phyloP scores from a whole-genome alignment of 148 eudicot species.

The Nepenthes mirabilis region DNA sequence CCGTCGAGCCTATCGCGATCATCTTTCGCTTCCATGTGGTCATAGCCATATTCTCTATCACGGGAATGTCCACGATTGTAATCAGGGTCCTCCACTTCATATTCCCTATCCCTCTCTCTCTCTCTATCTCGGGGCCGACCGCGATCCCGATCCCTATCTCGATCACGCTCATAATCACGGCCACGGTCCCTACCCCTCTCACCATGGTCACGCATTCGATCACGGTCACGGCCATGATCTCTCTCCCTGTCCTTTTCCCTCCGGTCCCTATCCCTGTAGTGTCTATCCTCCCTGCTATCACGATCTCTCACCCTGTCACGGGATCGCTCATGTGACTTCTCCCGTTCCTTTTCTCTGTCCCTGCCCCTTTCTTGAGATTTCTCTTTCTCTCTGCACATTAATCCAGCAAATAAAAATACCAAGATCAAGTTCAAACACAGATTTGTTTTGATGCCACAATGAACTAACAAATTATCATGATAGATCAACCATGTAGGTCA shows the following conservation, averaged over 20 bases:
- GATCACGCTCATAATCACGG: conserved; percentile 40
- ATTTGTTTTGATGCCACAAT: too few species aligned
- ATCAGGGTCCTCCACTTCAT: conserved; percentile 41
- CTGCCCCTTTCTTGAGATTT: conserved; percentile 87
- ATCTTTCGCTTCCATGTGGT: conserved; percentile 44
- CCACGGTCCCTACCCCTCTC: conserved; percentile 39
- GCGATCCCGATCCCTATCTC: conserved; percentile 33
- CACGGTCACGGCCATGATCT: conserved; percentile 51
- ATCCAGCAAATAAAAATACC: neutral
- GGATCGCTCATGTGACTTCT: conserved; percentile 76
- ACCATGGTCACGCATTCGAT: conserved; percentile 55
- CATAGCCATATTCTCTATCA: conserved; percentile 66
- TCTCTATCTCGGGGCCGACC: conserved; percentile 44
- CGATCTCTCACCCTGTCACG: conserved; percentile 85
- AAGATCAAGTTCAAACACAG: neutral
- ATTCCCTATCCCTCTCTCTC: conserved; percentile 44
- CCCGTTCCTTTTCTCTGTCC: conserved; percentile 56
- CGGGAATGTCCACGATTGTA: conserved; percentile 66
- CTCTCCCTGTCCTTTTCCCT: conserved; percentile 39
- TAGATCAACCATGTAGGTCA: too few species aligned
- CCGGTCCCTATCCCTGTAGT: conserved; percentile 83
- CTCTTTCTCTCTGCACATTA: conserved; percentile 59
- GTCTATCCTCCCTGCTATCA: conserved; percentile 79
- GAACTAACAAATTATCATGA: too few species aligned
- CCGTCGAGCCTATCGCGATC: conserved; percentile 57